Conservation (phyloP, 768 basidiomycete species). For the Naganishia kalamii region DNA sequence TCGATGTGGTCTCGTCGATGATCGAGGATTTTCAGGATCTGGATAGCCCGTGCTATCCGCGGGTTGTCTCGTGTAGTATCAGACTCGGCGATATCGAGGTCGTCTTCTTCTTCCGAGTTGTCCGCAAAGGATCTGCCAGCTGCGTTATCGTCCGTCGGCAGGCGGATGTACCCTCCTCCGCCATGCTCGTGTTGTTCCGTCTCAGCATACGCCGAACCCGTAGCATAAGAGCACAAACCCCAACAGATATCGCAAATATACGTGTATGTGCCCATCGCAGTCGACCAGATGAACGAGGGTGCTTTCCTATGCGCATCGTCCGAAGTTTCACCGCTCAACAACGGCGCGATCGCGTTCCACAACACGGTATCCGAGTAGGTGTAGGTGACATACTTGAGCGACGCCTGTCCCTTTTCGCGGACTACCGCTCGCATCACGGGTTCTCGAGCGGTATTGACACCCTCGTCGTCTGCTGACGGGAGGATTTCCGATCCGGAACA, state of each 20-base stretch:
- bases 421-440: neutral
- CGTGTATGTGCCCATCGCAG: constrained; percentile 32
- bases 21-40: constrained; percentile 10
- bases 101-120: neutral
- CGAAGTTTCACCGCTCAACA: constrained; percentile 6
- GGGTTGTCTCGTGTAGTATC: neutral
- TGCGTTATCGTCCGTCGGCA: constrained; percentile 2
- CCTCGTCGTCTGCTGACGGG: neutral
- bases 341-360: constrained; percentile 29
- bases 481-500: constrained; percentile 24
- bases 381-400: constrained; percentile 29
- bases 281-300: constrained; percentile 17
- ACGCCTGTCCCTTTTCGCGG: constrained; percentile 9
- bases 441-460: neutral
- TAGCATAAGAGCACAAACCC: constrained; percentile 41
- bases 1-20: neutral
- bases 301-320: neutral
- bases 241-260: constrained; percentile 37
- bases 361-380: constrained; percentile 37
- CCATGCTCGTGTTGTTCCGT: neutral
- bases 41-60: neutral
- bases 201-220: constrained; percentile 22
- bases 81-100: neutral
- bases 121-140: neutral
- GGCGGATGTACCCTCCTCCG: constrained; percentile 8